phyloP scores from a whole-genome alignment of 1,284 basidiomycete species.

The Mycena sp. region DNA sequence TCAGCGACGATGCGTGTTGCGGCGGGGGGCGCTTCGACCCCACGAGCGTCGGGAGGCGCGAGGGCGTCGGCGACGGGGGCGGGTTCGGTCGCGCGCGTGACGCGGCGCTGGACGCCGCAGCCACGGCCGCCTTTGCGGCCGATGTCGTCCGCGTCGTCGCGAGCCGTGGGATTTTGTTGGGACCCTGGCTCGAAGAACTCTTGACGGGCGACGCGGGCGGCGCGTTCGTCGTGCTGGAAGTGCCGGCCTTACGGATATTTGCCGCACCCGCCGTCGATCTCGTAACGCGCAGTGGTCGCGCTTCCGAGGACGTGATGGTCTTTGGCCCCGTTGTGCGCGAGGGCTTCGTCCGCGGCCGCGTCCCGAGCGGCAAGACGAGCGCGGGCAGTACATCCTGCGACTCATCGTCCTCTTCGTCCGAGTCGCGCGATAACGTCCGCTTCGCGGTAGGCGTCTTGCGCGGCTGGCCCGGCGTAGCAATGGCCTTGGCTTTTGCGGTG shows the following conservation, averaged over 20 bases:
- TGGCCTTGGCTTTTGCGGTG: slow-evolving; percentile 70
- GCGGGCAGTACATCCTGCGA: slow-evolving; percentile 71
- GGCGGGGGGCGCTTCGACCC: slow-evolving; percentile 63
- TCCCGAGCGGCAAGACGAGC: slow-evolving; percentile 56
- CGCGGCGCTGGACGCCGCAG: slow-evolving; percentile 44
- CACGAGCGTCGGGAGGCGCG: slow-evolving; percentile 75
- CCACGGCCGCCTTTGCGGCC: slow-evolving; percentile 58
- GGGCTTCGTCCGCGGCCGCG: slow-evolving; percentile 54
- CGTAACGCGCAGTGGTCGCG: slow-evolving; percentile 75
- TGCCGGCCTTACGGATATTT: slow-evolving; percentile 54
- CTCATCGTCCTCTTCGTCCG: slow-evolving; percentile 71
- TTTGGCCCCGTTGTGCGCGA: slow-evolving; percentile 49
- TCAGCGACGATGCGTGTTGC: slow-evolving; percentile 56
- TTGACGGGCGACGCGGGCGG: slow-evolving; percentile 55
- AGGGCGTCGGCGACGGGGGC: slow-evolving; percentile 66
- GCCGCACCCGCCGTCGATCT: slow-evolving; percentile 70
- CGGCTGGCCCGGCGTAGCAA: slow-evolving; percentile 83
- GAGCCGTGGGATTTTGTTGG: slow-evolving; percentile 82
- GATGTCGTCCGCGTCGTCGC: slow-evolving; percentile 62
- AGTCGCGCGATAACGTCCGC: slow-evolving; percentile 62
- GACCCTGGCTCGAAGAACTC: slow-evolving; percentile 53
- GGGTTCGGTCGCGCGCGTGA: slow-evolving; percentile 44
- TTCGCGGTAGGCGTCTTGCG: slow-evolving; percentile 86
- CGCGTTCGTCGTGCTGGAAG: slow-evolving; percentile 44
- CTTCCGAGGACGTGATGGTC: slow-evolving; percentile 68